Evolutionary conservation across 1,284 basidiomycete species (phyloP).

Genomic region (Ganoderma sp.): DNA sequence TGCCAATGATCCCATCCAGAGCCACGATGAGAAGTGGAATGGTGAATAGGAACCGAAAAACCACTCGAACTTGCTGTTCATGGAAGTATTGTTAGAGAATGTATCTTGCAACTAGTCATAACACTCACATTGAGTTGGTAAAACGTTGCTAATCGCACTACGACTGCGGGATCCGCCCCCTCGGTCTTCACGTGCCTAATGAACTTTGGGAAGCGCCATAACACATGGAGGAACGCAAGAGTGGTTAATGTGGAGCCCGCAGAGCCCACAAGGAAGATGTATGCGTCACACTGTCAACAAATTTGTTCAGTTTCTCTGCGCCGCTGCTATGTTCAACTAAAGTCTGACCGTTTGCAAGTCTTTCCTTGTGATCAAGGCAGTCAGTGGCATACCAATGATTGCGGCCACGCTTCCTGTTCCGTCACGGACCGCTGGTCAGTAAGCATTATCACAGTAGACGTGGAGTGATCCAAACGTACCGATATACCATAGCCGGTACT

Average conservation of each 20-base stretch:
- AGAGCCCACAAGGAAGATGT: conserved; percentile 72
- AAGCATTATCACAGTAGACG: not conserved
- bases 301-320: not conserved
- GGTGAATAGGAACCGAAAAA: conserved; percentile 74
- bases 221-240: conserved; percentile 68
- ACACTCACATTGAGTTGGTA: conserved; percentile 74
- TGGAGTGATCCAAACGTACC: conserved; percentile 41
- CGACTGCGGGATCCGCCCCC: conserved; percentile 71
- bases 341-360: conserved; percentile 57
- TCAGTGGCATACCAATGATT: conserved; percentile 70
- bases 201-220: conserved; percentile 70
- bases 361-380: conserved; percentile 60
- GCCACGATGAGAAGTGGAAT: conserved; percentile 67
- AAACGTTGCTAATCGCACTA: conserved; percentile 71
- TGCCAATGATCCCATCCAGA: conserved; percentile 60
- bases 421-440: not conserved
- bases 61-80: conserved; percentile 61
- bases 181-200: conserved; percentile 69
- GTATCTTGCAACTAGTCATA: not conserved
- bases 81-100: conserved; percentile 14
- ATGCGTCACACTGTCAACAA: conserved; percentile 61
- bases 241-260: conserved; percentile 67
- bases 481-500: conserved; percentile 45
- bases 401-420: conserved; percentile 62
- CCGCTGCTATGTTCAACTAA: not conserved